Conservation (phyloP, 345 rosid genomes). For the Gossypioides kirkii region DNA sequence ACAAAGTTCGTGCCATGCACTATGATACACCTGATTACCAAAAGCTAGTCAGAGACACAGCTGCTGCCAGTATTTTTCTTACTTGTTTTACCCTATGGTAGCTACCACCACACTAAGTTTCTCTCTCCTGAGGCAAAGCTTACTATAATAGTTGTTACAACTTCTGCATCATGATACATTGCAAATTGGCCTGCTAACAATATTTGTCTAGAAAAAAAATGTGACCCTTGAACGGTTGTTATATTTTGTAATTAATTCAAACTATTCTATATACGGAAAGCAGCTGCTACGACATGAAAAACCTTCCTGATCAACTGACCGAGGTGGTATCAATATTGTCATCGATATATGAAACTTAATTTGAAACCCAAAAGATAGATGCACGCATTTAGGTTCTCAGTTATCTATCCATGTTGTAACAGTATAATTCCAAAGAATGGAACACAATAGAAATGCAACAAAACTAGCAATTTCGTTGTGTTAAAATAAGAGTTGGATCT, state of each 20-base stretch:
- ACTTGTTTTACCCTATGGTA: neutral
- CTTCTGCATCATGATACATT: neutral
- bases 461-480: no score
- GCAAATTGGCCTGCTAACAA: neutral
- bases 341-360: no score
- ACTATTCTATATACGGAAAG: neutral
- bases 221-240: neutral
- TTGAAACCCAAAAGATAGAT: no score
- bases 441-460: no score
- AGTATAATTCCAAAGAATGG: no score
- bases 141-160: neutral
- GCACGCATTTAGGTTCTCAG: no score
- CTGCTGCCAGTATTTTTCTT: neutral
- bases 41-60: conserved; percentile 21
- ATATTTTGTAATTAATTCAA: neutral
- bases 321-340: neutral
- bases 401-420: no score
- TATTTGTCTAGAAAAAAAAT: neutral
- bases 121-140: neutral
- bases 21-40: conserved; percentile 80
- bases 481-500: no score
- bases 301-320: neutral
- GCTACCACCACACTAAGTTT: neutral
- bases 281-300: neutral
- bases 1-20: conserved; percentile 93